Evolutionary conservation across 192 early-diverging fungal species (phyloP).

Genomic region (Phlyctochytrium planicorne): DNA sequence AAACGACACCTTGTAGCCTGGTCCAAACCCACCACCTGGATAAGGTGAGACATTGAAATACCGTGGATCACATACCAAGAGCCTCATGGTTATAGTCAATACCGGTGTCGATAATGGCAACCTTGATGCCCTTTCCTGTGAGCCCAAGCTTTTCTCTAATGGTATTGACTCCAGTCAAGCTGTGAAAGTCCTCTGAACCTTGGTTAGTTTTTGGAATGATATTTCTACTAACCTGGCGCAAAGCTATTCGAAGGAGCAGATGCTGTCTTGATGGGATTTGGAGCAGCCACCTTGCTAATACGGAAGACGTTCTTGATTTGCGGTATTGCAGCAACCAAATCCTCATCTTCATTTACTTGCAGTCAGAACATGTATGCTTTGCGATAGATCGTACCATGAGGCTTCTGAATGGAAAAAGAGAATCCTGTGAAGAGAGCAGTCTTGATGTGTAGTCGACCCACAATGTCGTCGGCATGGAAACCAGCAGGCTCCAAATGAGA

Average conservation of each 20-base stretch:
- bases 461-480: background rate
- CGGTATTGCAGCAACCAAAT: background rate
- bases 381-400: background rate
- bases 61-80: too few relatives aligned
- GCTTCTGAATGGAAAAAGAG: too few relatives aligned
- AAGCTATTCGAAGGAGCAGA: background rate
- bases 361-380: too few relatives aligned
- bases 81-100: constrained; percentile 51
- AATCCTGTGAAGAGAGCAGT: background rate
- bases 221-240: too few relatives aligned
- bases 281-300: background rate
- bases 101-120: constrained; percentile 52
- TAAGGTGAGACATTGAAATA: too few relatives aligned
- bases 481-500: background rate
- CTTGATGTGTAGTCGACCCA: background rate
- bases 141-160: constrained; percentile 22
- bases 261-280: background rate
- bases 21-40: constrained; percentile 43
- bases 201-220: too few relatives aligned
- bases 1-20: constrained; percentile 33
- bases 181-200: constrained; percentile 9
- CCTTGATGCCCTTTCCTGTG: constrained; percentile 50
- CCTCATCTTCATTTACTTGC: too few relatives aligned
- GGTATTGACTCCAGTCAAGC: constrained; percentile 39
- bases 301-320: background rate